Evolutionary conservation across 2,329 filamentous ascomycete genomes (phyloP).

Genomic region (Nemania sp.): DNA sequence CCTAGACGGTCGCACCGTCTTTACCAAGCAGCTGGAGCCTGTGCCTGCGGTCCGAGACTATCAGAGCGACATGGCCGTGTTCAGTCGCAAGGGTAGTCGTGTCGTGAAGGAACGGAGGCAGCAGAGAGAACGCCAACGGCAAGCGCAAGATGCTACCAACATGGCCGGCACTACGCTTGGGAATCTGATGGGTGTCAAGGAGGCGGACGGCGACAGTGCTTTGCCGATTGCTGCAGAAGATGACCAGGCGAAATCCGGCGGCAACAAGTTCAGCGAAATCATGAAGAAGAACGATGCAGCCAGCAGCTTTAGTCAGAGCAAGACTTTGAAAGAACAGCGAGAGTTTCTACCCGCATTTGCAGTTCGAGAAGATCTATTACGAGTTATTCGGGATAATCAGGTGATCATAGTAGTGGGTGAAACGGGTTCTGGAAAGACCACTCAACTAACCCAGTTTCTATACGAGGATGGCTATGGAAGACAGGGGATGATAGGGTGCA

Average conservation of each 20-base stretch:
- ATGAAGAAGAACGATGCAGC: slow-evolving; percentile 86
- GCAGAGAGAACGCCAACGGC: slow-evolving; percentile 89
- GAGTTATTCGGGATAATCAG: slow-evolving; percentile 94
- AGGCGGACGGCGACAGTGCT: slow-evolving; percentile 90
- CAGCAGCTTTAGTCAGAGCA: slow-evolving; percentile 91
- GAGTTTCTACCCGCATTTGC: slow-evolving; percentile 96
- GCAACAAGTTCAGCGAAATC: slow-evolving; percentile 85
- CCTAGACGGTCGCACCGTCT: slow-evolving; percentile 90
- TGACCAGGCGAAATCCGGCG: slow-evolving; percentile 62
- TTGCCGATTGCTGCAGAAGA: slow-evolving; percentile 75
- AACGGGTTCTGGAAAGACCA: slow-evolving; percentile 97
- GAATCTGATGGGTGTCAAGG: slow-evolving; percentile 94
- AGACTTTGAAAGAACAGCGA: slow-evolving; percentile 85
- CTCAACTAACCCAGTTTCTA: slow-evolving; percentile 93
- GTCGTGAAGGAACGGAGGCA: slow-evolving; percentile 91
- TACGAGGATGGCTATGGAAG: slow-evolving; percentile 93
- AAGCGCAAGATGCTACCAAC: slow-evolving; percentile 93
- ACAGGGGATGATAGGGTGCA: slow-evolving; percentile 90
- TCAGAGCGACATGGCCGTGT: slow-evolving; percentile 98
- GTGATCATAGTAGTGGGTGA: slow-evolving; percentile 96
- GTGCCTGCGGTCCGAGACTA: slow-evolving; percentile 90
- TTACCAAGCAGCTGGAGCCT: slow-evolving; percentile 95
- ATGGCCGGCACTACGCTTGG: slow-evolving; percentile 89
- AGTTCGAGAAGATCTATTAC: slow-evolving; percentile 87
- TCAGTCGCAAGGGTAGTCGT: slow-evolving; percentile 91